Conservation (phyloP, 1,284 basidiomycete species). For the Laetiporus sulphureus region DNA sequence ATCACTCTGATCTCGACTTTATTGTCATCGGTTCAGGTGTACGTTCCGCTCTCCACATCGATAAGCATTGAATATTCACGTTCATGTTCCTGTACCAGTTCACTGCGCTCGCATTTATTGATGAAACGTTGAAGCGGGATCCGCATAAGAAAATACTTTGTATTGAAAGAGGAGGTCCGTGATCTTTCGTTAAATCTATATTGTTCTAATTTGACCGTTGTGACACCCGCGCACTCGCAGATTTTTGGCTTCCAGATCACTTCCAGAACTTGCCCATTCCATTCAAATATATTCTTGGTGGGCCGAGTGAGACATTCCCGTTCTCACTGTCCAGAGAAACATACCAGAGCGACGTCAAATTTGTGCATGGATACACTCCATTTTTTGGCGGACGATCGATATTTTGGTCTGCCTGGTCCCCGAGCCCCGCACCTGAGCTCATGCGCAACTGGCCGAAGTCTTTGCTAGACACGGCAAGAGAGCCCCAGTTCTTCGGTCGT, state of each 20-base stretch:
- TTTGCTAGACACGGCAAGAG: constrained; percentile 1
- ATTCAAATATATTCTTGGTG: no score
- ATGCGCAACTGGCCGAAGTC: constrained; percentile 5
- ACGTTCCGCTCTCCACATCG: no score
- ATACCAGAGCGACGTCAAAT: no score
- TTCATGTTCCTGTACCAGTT: no score
- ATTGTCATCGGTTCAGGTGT: constrained; percentile 6
- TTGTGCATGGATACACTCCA: constrained; percentile 10
- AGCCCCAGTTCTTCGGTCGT: not conserved
- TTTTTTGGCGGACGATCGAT: constrained; percentile 14
- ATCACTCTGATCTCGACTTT: constrained; percentile 10
- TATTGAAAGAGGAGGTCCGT: constrained; percentile 16
- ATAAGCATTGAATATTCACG: no score
- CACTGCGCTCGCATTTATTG: constrained; percentile 20
- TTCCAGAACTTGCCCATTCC: no score
- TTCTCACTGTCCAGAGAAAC: no score
- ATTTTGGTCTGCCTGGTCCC: constrained; percentile 15
- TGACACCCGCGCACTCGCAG: no score
- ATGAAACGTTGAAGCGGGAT: constrained; percentile 15
- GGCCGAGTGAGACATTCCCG: no score
- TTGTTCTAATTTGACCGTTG: no score
- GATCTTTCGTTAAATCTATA: no score
- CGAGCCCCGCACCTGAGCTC: constrained; percentile 1
- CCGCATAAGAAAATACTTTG: constrained; percentile 17
- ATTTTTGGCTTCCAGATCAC: no score